Evolutionary conservation across 306 rosid genomes (phyloP), one percentile per base, ranked within the genome.

Genomic region (Alnus glutinosa): DNA sequence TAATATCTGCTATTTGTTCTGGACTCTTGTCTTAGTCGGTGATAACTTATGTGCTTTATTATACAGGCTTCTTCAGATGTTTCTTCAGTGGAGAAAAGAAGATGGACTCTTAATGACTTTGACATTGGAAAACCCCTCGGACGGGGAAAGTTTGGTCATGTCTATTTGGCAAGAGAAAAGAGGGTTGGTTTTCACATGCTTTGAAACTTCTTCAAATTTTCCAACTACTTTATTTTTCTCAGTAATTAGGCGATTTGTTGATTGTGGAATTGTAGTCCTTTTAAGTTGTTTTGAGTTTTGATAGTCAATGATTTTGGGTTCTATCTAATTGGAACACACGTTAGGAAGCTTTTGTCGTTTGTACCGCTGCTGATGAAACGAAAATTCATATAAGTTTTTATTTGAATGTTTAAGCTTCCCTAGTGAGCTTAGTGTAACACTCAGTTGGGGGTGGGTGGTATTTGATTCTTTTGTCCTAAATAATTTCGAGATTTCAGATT

Each of bases 141-240:
- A 70, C 87, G 98, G 73, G 99, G 99, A 10, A 96, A 96, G 91
- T 96, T 96, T 50, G 98, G 99, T n/a, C 99, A 96, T 50, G 99
- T 96, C 85, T 96, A 96, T 86, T 81, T 96, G 85, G 99, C 99
- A 51, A 96, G 98, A 84, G 99, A 96, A 71, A 96, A 96, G 80
- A 89, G 91, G 83, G 99, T 96, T 12, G 72, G 92, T 61, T 47
- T 49, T 77, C 61, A 57, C 16, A 14, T 70, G 55, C 44, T 42
- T 77, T 46, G 7, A 30, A 32, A 42, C 44, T 30, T 70, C 44
- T 5, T 34, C 0, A 48, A 9, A 44, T 23, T 28, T 66, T 42
- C 18, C 1, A 18, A 50, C 39, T 37, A 0, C 48, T 4, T 57
- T 16, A 46, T 8, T 37, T 54, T 12, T 51, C 63, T 11, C 1